These are phyloP conservation scores for Ophiognomonia clavigignenti-juglandacearum DNA, from an alignment of 2,329 filamentous ascomycete genomes.

Conservation along the genomic window DNA sequence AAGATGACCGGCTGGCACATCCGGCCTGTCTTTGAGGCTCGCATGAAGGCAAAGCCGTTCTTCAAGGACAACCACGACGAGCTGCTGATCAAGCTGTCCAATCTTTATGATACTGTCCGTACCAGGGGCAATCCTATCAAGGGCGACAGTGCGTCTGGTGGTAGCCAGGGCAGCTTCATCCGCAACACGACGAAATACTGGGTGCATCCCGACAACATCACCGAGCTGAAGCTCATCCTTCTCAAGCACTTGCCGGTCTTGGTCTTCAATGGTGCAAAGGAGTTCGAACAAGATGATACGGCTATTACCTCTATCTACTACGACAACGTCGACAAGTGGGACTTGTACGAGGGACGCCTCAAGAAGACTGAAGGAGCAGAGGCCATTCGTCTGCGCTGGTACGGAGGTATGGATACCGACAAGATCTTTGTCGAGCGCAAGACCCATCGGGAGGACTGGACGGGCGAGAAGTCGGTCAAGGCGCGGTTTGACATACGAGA, in stretches of 20 bases:
- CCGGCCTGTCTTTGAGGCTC: slow-evolving; percentile 90
- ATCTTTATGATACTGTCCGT: slow-evolving; percentile 88
- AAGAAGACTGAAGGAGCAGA: slow-evolving; percentile 98
- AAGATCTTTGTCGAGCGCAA: slow-evolving; percentile 97
- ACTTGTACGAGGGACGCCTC: slow-evolving; percentile 86
- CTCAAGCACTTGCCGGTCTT: slow-evolving; percentile 95
- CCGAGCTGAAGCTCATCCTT: slow-evolving; percentile 95
- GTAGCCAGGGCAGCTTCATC: slow-evolving; percentile 90
- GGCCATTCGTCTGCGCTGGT: slow-evolving; percentile 94
- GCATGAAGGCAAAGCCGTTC: slow-evolving; percentile 93
- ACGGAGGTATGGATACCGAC: slow-evolving; percentile 91
- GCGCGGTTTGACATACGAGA: slow-evolving; percentile 93
- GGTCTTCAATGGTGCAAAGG: slow-evolving; percentile 96
- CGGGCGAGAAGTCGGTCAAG: slow-evolving; percentile 97
- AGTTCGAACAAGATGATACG: slow-evolving; percentile 84
- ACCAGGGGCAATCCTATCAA: slow-evolving; percentile 89
- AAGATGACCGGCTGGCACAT: slow-evolving; percentile 94
- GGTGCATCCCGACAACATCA: slow-evolving; percentile 98
- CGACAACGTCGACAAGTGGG: slow-evolving; percentile 91
- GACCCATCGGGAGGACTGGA: slow-evolving; percentile 98
- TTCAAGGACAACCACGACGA: slow-evolving; percentile 99
- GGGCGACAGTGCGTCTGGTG: slow-evolving; percentile 87
- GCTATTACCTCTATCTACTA: slow-evolving; percentile 99
- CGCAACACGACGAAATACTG: slow-evolving; percentile 99
- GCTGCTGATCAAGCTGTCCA: slow-evolving; percentile 90